phyloP scores from a whole-genome alignment of 73 alveolate genomes.

The Tetrahymena elliotti region DNA sequence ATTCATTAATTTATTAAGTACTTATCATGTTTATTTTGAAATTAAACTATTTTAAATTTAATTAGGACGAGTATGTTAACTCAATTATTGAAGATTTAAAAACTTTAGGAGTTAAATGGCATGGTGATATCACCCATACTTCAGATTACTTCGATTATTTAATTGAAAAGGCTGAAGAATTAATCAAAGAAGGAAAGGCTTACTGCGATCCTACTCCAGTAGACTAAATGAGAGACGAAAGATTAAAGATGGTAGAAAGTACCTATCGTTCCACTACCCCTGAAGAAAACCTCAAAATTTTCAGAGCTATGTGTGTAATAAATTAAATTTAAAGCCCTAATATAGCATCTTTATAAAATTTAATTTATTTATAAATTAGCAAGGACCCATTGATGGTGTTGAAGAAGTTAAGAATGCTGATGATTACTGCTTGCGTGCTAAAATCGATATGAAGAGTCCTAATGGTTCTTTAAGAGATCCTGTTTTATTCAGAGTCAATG shows the following conservation, averaged over 20 bases:
- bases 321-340: not conserved
- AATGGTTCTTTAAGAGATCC: constrained; percentile 97
- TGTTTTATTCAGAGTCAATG: constrained; percentile 85
- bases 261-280: constrained; percentile 61
- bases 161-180: constrained; percentile 62
- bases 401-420: constrained; percentile 15
- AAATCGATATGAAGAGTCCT: constrained; percentile 71
- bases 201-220: constrained; percentile 94
- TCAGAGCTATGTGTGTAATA: constrained; percentile 54
- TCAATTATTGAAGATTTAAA: constrained; percentile 74
- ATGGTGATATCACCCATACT: constrained; percentile 75
- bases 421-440: constrained; percentile 93
- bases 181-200: constrained; percentile 83
- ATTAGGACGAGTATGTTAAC: constrained; percentile 82
- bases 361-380: not conserved
- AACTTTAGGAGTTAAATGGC: constrained; percentile 70
- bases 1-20: no score
- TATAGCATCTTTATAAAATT: not conserved
- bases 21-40: no score
- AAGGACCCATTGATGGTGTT: constrained; percentile 5
- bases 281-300: constrained; percentile 74
- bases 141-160: constrained; percentile 80
- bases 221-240: constrained; percentile 87
- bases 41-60: not conserved
- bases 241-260: constrained; percentile 85